Evolutionary conservation across 192 early-diverging fungal genomes (phyloP).

Genomic region (Umbelopsis isabellina): DNA sequence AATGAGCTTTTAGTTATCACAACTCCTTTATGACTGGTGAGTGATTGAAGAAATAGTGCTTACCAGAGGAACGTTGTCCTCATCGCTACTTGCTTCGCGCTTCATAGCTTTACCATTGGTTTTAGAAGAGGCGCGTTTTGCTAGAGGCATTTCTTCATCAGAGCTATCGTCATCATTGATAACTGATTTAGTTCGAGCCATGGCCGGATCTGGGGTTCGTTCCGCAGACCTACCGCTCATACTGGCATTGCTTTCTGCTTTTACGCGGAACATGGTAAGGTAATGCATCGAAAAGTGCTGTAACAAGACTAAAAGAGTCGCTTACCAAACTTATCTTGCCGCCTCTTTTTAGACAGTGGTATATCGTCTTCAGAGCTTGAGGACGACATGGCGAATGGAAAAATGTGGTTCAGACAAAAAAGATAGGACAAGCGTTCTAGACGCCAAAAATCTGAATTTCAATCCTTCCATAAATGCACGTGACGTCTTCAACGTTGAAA

Average conservation of each 20-base stretch:
- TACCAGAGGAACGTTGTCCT: constrained; percentile 48
- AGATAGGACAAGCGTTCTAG: background rate
- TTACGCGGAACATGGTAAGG: background rate
- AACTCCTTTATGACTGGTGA: background rate
- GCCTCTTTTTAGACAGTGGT: constrained; percentile 34
- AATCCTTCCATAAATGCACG: background rate
- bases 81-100: constrained; percentile 38
- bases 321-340: constrained; percentile 2
- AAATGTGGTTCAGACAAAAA: background rate
- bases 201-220: constrained; percentile 15
- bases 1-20: background rate
- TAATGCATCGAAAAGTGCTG: background rate
- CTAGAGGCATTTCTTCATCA: constrained; percentile 52
- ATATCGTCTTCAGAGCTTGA: constrained; percentile 53
- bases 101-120: constrained; percentile 38
- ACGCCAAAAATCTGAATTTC: background rate
- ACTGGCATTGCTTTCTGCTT: background rate
- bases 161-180: constrained; percentile 35
- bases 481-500: too few species aligned
- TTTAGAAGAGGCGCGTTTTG: constrained; percentile 37
- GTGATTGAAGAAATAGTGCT: constrained; percentile 18
- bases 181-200: constrained; percentile 25
- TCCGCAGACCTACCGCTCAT: constrained; percentile 1
- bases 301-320: background rate
- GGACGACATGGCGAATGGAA: background rate